These are phyloP conservation scores for Pontederia paniculata DNA, from an alignment of 176 grass and related monocot species.

Conservation along the genomic window DNA sequence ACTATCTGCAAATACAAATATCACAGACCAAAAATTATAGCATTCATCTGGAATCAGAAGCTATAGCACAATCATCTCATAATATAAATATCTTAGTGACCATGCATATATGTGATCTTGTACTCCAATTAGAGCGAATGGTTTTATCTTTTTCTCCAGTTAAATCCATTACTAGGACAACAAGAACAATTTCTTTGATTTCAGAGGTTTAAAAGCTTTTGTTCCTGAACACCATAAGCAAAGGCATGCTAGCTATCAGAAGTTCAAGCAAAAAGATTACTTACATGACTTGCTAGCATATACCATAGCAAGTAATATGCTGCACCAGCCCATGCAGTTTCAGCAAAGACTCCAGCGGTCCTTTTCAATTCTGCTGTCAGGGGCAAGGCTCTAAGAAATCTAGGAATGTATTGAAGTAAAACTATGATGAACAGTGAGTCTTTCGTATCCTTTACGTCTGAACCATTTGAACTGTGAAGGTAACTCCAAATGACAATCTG, in stretches of 20 bases:
- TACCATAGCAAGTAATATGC: conserved; percentile 74
- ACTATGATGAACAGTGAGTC: conserved; percentile 45
- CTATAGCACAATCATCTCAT: background rate
- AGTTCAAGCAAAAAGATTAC: conserved; percentile 13
- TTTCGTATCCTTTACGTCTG: conserved; percentile 43
- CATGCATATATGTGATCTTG: too few species aligned
- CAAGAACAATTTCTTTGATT: too few species aligned
- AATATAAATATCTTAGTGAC: background rate
- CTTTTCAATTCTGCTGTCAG: conserved; percentile 70
- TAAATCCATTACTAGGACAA: too few species aligned
- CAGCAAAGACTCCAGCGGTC: conserved; percentile 50
- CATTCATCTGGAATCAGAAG: background rate
- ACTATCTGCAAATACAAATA: conserved; percentile 41
- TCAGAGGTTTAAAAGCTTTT: background rate
- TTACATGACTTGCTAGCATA: conserved; percentile 77
- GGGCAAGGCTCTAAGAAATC: conserved; percentile 45
- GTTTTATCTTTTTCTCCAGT: too few species aligned
- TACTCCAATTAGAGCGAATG: too few species aligned
- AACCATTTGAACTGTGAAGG: conserved; percentile 24
- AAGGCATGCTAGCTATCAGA: background rate
- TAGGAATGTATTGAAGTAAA: conserved; percentile 54
- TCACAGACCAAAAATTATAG: background rate
- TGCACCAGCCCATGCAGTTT: conserved; percentile 62
- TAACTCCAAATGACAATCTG: conserved; percentile 47
- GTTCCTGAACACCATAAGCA: background rate